Base-by-base conservation (phyloP, 108 stramenopile species). In the Nitzschia sp. region DNA sequence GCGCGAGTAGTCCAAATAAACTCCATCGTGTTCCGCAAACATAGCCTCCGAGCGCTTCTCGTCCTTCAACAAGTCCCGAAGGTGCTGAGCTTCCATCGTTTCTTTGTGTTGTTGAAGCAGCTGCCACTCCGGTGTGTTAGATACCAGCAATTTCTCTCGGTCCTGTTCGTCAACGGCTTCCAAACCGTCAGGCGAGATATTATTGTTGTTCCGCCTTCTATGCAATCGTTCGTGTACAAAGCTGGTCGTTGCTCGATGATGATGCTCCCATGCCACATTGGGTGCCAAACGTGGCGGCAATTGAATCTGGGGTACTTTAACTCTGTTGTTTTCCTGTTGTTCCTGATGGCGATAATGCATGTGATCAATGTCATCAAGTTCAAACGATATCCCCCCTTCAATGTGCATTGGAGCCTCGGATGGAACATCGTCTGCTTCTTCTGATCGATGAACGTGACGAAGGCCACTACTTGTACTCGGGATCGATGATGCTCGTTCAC, bases 11-110 rank as follows among this genome's bases (percentile, higher is more conserved):
- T 96, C 96, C 46, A 92, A 69, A 60, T 92, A 91, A 0, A 93
- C 88, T 8, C 96, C 96, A 72, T 96, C 93, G 53, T 96, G 86
- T 45, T 83, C 68, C 0, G 92, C 91, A 70, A 62, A 85, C 91
- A 96, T 84, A 30, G 75, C 66, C 32, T 86, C 66, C 58, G 85
- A 87, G 8, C 96, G 69, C 8, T 79, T 69, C 21, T 55, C 30
- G 55, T 96, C 93, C 55, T 80, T 78, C 0, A 96, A 62, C 52
- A 95, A 68, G 38, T 93, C 87, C 34, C 90, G 78, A 34, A 96
- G 61, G 70, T 96, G 96, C 4, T 68, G 52, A 11, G 63, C 45
- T 66, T 85, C 52, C n/a, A 88, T 82, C 60, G 75, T 67, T 9
- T 86, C 77, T 13, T 82, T 84, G 56, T 76, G 75, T 3, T 28